Evolutionary conservation across 2,329 filamentous ascomycete species (phyloP), one percentile per base, ranked within the genome.

Genomic region (Trichocomaceae sp.): DNA sequence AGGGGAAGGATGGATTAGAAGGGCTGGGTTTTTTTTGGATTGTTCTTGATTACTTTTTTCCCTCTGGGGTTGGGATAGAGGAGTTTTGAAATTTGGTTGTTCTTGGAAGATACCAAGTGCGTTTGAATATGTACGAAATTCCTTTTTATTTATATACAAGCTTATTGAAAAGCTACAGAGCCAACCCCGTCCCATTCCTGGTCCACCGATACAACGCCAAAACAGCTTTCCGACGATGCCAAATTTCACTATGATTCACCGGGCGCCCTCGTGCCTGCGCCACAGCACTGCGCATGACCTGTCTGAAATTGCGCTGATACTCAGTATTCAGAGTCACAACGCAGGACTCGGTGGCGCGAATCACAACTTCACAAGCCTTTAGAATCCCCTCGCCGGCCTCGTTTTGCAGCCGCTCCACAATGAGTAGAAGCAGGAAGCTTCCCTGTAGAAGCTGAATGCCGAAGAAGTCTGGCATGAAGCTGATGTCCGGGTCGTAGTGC

Each of bases 401-500:
- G 19, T 84, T 83, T 70, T 91, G 86, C 53, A 96, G 77, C 69
- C 95, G 93, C 69, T 96, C 91, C 57, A 90, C 90, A 50, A 95
- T 95, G 45, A 96, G 77, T 1, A 96, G 80, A 22, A 96, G 75
- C 41, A 96, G 74, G 69, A 96, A 95, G 39, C 89, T 95, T 5
- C 90, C 91, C 66, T 96, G 91, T 5, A 96, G 77, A 2, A 96
- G 78, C 68, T 96, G 96, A 58, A 96, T 92, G 56, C 90, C 91
- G 61, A 95, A 96, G 76, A 96, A 96, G 75, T 95, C 96, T 1
- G 91, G 91, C 89, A 96, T 96, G 72, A 95, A 95, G 70, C 92
- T 91, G 49, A 96, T 79, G 55, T 93, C 90, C 0, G 91, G 89
- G 66, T 96, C 91, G 66, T 87, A 89, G 63, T 95, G 89, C 45